Evolutionary conservation across 2,329 filamentous ascomycete genomes (phyloP).

Genomic region (Sporothrix brunneoviolacea): DNA sequence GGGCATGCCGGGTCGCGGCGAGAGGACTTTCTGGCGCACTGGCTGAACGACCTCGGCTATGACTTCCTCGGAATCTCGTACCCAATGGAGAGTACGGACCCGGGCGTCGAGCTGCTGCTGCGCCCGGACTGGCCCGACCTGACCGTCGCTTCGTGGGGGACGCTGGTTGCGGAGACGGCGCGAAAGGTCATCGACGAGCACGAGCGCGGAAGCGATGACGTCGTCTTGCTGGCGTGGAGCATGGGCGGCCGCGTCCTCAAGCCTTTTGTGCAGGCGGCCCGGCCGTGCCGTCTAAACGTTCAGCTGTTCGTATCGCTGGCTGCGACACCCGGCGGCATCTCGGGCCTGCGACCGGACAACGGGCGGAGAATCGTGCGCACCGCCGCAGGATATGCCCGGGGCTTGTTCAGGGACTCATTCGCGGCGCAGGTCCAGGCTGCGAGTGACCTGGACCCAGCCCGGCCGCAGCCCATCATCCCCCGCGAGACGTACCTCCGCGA

Average conservation of each 20-base stretch:
- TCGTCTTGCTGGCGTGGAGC: conserved; percentile 1
- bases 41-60: not conserved
- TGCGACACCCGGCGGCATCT: not conserved
- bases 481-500: not conserved
- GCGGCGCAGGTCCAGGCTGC: no score
- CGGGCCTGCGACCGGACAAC: not conserved
- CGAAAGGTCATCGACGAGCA: not conserved
- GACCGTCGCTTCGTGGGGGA: not conserved
- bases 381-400: not conserved
- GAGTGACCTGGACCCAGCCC: no score
- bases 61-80: not conserved
- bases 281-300: not conserved
- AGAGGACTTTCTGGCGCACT: not conserved
- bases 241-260: conserved; percentile 3
- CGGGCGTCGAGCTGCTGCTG: not conserved
- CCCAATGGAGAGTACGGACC: not conserved
- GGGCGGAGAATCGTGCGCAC: not conserved
- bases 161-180: not conserved
- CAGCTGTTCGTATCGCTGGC: not conserved
- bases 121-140: not conserved
- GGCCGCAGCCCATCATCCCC: no score
- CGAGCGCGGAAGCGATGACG: not conserved
- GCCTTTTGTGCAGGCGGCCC: not conserved
- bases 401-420: not conserved
- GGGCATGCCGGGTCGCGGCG: not conserved